phyloP scores from a whole-genome alignment of 202 grass and related monocot species.

The Setaria italica region DNA sequence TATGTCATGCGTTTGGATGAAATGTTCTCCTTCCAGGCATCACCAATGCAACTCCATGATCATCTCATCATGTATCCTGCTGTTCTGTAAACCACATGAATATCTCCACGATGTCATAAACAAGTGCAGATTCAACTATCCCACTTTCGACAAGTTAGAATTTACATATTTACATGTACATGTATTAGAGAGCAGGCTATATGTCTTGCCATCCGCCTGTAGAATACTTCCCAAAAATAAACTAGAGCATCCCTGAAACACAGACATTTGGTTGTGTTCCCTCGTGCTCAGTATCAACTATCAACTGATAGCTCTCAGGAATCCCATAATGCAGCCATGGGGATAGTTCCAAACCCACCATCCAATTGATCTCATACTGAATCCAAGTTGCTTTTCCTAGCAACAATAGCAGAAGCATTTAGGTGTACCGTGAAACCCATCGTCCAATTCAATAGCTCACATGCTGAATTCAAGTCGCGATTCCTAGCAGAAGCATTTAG shows the following conservation, averaged over 20 bases:
- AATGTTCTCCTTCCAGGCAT: conserved; percentile 53
- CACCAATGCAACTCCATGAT: conserved; percentile 64
- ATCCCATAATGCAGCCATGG: conserved; percentile 54
- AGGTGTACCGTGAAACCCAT: conserved; percentile 37
- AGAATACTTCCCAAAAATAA: conserved; percentile 64
- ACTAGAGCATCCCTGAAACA: conserved; percentile 49
- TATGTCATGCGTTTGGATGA: conserved; percentile 58
- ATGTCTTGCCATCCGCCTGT: conserved; percentile 58
- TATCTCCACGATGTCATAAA: conserved; percentile 58
- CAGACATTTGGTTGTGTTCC: conserved; percentile 47
- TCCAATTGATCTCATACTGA: conserved; percentile 50
- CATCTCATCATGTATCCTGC: conserved; percentile 57
- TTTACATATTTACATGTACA: conserved; percentile 50
- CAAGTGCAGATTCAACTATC: conserved; percentile 44
- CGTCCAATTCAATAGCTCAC: too few relatives aligned
- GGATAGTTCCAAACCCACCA: conserved; percentile 30
- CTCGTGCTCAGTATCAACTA: conserved; percentile 53
- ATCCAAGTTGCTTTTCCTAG: conserved; percentile 52
- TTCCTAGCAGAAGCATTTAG: not conserved
- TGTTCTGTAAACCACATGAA: conserved; percentile 47
- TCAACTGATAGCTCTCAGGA: conserved; percentile 57
- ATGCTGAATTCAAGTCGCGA: too few relatives aligned
- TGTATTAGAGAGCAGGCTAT: conserved; percentile 48
- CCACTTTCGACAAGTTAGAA: conserved; percentile 50
- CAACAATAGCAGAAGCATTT: conserved; percentile 60